Evolutionary conservation across 768 basidiomycete species (phyloP).

Genomic region (Butyriboletus loyo): DNA sequence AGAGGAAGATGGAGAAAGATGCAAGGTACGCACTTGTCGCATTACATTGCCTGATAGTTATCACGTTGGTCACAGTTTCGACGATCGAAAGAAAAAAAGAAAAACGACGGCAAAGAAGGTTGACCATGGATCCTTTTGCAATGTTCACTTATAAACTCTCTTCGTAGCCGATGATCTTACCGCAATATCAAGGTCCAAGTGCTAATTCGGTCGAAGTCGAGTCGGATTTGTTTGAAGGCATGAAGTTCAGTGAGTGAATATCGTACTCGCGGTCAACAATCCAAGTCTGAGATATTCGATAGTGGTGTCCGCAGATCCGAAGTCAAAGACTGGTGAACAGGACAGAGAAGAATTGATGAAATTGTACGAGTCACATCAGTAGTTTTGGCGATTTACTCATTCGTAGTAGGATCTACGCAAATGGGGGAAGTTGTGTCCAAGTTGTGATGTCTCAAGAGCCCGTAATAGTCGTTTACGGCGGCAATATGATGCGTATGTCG

Average conservation of each 20-base stretch:
- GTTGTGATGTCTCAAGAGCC: constrained; percentile 53
- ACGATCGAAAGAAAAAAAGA: constrained; percentile 33
- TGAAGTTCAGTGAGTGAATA: constrained; percentile 70
- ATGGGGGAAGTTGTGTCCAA: constrained; percentile 67
- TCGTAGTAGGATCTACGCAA: constrained; percentile 54
- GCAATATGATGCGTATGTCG: constrained; percentile 61
- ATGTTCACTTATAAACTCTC: background rate
- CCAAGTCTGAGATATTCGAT: background rate
- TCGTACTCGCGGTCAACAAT: background rate
- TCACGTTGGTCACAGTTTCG: constrained; percentile 19
- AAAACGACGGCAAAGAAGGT: constrained; percentile 31
- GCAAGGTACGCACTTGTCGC: constrained; percentile 38
- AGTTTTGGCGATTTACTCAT: constrained; percentile 1
- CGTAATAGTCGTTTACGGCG: constrained; percentile 64
- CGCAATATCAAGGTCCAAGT: constrained; percentile 64
- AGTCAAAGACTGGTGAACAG: constrained; percentile 59
- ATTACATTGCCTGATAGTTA: background rate
- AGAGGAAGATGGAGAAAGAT: constrained; percentile 70
- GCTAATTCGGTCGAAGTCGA: constrained; percentile 57
- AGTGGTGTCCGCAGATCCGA: constrained; percentile 79
- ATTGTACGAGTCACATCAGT: constrained; percentile 42
- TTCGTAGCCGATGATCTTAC: constrained; percentile 53
- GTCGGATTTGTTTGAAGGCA: constrained; percentile 65
- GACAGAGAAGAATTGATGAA: constrained; percentile 70
- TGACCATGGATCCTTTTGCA: too few relatives aligned